Base-by-base conservation (phyloP, 306 rosid species). In the Senna tora region DNA sequence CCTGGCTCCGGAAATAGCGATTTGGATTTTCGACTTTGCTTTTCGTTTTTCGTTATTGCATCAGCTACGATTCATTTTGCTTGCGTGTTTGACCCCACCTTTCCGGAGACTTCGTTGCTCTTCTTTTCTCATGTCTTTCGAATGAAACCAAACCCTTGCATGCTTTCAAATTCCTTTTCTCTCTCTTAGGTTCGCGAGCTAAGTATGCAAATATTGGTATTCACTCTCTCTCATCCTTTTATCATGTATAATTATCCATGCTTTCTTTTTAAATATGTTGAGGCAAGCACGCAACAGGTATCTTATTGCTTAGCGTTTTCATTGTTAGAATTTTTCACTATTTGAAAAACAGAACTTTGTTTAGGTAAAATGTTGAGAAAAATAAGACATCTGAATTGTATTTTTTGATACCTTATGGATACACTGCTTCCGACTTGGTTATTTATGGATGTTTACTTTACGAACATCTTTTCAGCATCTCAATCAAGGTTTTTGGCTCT, bases 161-260 rank as follows among this genome's bases (percentile, higher is more conserved):
- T 59, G 45, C 16, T 9, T 66, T 66, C 2, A 8, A 17, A 69
- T 61, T 5, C 3, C 36, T 56, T 77, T 77, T 62, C 7, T 2
- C 5, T 5, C n/a, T 32, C 39, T 47, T 73, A 39, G 68, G 46
- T 75, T 58, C 10, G 17, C 43, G 3, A 3, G 25, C 4, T 13
- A 67, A 60, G 15, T 54, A 5, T 73, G 76, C 46, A n/a, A 59
- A 42, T 81, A 9, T 68, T 34, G 9, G 10, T 38, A 34, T 16
- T 51, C 34, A 6, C 14, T 16, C 8, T 5, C 2, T 12, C n/a
- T 39, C 16, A 2, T 1, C 13, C 17, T 41, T 25, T 25, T 25
- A 25, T 25, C 3, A 25, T 25, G 30, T 61, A 5, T 13, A 67
- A 60, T 15, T 46, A 5, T 73, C 73, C 46, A 36, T 65, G 43